phyloP scores from a whole-genome alignment of 768 basidiomycete genomes.

The Tricholoma flavovirens region DNA sequence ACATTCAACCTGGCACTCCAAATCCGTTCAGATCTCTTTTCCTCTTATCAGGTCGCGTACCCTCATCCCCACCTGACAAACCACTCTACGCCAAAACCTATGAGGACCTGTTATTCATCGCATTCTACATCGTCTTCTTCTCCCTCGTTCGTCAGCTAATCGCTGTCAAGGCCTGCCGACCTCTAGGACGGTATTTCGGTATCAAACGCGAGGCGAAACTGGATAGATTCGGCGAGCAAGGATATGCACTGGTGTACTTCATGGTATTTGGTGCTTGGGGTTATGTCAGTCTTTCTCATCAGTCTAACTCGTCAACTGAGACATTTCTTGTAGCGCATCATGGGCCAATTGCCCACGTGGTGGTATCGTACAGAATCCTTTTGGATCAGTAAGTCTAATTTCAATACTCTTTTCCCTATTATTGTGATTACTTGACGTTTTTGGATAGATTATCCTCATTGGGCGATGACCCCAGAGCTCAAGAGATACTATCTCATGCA shows the following conservation, averaged over 20 bases:
- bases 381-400: slow-evolving; percentile 60
- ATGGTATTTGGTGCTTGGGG: slow-evolving; percentile 66
- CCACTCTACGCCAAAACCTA: slow-evolving; percentile 68
- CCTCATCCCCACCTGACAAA: slow-evolving; percentile 45
- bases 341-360: slow-evolving; percentile 75
- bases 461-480: slow-evolving; percentile 78
- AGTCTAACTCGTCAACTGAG: slow-evolving; percentile 1
- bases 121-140: slow-evolving; percentile 82
- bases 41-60: slow-evolving; percentile 61
- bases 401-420: not conserved
- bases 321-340: slow-evolving; percentile 54
- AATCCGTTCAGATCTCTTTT: slow-evolving; percentile 78
- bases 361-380: slow-evolving; percentile 83
- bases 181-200: slow-evolving; percentile 66
- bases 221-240: slow-evolving; percentile 87
- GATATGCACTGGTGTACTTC: slow-evolving; percentile 84
- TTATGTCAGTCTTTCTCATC: slow-evolving; percentile 46
- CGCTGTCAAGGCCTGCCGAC: slow-evolving; percentile 57
- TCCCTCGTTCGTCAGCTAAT: slow-evolving; percentile 80
- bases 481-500: slow-evolving; percentile 96
- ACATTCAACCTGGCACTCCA: slow-evolving; percentile 37
- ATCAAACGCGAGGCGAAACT: slow-evolving; percentile 63
- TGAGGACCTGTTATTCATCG: slow-evolving; percentile 72
- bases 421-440: not conserved
- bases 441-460: slow-evolving; percentile 74